Percentiles rank a stretch among this genome's conserved stretches.
Evolutionary conservation across 2,329 filamentous ascomycete species (phyloP).

Genomic region (Aspergillus quadrilineatus): DNA sequence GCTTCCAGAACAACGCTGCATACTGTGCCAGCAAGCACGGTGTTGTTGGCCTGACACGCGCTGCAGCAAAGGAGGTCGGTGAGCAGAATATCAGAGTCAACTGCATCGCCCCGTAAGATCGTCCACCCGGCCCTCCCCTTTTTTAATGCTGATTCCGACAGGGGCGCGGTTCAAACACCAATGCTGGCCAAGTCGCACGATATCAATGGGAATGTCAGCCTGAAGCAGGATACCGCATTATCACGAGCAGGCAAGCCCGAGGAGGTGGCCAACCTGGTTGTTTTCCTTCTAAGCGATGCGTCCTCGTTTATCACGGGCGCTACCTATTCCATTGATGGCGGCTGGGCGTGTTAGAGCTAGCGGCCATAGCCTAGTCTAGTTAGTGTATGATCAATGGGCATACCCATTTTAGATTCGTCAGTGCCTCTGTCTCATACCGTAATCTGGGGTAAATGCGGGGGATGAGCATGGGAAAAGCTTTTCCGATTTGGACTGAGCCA

Average conservation of each 20-base stretch:
- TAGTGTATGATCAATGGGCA: too few relatives aligned
- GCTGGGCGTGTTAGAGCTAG: conserved; percentile 1
- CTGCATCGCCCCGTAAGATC: background rate
- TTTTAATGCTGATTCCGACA: background rate
- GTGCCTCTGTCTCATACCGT: background rate
- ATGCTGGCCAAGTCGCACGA: background rate
- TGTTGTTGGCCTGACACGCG: background rate
- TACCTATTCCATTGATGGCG: background rate
- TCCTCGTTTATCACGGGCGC: background rate
- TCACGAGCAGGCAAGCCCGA: background rate
- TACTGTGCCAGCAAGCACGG: conserved; percentile 7
- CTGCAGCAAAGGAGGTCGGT: background rate
- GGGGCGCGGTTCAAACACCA: background rate
- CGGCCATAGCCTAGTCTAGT: too few relatives aligned
- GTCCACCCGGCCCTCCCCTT: too few relatives aligned
- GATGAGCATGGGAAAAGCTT: background rate
- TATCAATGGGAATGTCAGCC: background rate
- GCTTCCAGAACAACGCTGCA: background rate
- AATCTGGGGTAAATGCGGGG: background rate
- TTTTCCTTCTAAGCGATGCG: conserved; percentile 1
- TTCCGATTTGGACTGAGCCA: background rate
- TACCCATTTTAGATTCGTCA: too few relatives aligned
- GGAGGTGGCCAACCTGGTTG: conserved; percentile 1
- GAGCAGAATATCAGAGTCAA: conserved; percentile 1
- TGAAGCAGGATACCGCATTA: background rate